phyloP scores from a whole-genome alignment of 768 basidiomycete genomes.

The Termitomyces sp. region DNA sequence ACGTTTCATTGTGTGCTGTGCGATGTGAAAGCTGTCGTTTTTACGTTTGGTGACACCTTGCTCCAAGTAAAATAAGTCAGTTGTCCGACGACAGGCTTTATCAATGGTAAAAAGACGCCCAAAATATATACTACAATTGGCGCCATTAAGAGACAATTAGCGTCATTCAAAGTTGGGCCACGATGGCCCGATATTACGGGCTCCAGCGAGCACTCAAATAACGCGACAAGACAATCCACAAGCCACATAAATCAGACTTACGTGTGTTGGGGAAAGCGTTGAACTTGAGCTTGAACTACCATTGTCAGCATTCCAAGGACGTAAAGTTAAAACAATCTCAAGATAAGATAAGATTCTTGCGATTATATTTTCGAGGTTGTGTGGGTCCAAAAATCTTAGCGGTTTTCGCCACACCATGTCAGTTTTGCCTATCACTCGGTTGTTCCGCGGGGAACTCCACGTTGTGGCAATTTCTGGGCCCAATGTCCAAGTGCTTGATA shows the following conservation, averaged over 20 bases:
- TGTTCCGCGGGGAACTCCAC: constrained; percentile 32
- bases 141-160: background rate
- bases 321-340: background rate
- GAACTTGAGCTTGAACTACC: background rate
- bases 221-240: background rate
- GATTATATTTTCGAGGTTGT: background rate
- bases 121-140: background rate
- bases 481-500: constrained; percentile 56
- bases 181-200: background rate
- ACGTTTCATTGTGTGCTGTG: background rate
- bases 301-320: background rate
- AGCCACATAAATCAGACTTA: background rate
- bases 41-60: background rate
- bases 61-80: background rate
- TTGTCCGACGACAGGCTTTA: background rate
- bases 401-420: constrained; percentile 22
- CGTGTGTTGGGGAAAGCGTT: background rate
- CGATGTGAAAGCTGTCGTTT: too few relatives aligned
- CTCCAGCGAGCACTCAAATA: background rate
- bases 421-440: constrained; percentile 43
- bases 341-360: constrained; percentile 8
- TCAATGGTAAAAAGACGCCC: background rate
- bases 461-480: constrained; percentile 52
- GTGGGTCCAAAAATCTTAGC: background rate
- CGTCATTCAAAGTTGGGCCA: background rate